Conservation (phyloP, 1,284 basidiomycete genomes). For the Irpex sp. region DNA sequence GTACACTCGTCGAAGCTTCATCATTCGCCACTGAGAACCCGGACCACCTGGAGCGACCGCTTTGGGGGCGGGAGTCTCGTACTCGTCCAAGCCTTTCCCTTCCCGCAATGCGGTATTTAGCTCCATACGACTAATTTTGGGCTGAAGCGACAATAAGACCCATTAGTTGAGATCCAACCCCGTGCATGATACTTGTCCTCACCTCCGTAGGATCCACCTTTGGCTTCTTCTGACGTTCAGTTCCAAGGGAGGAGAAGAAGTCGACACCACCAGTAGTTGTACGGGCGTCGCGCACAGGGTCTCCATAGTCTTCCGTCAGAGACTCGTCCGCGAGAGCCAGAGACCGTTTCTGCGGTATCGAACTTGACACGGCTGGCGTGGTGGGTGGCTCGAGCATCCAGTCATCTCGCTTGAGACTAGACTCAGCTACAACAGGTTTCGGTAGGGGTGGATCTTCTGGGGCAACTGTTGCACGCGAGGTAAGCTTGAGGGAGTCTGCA, state of each 20-base stretch:
- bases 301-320: constrained; percentile 72
- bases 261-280: constrained; percentile 59
- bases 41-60: constrained; percentile 76
- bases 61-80: constrained; percentile 49
- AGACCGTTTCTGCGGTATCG: constrained; percentile 6
- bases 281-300: constrained; percentile 44
- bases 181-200: constrained; percentile 71
- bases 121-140: constrained; percentile 66
- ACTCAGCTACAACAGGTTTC: constrained; percentile 39
- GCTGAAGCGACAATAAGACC: constrained; percentile 33
- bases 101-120: constrained; percentile 76
- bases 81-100: constrained; percentile 54
- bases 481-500: constrained; percentile 67
- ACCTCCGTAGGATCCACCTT: constrained; percentile 38
- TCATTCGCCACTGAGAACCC: constrained; percentile 97
- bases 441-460: constrained; percentile 45
- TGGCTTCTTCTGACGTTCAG: constrained; percentile 64
- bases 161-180: constrained; percentile 24
- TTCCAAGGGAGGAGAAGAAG: constrained; percentile 85
- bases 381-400: constrained; percentile 79
- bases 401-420: constrained; percentile 68
- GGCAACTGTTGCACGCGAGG: constrained; percentile 47
- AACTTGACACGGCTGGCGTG: constrained; percentile 21
- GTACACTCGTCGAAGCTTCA: constrained; percentile 87
- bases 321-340: constrained; percentile 38